These are phyloP conservation scores for Lasiosphaeria hispida DNA, from an alignment of 495 filamentous ascomycete genomes.

Conservation along the genomic window DNA sequence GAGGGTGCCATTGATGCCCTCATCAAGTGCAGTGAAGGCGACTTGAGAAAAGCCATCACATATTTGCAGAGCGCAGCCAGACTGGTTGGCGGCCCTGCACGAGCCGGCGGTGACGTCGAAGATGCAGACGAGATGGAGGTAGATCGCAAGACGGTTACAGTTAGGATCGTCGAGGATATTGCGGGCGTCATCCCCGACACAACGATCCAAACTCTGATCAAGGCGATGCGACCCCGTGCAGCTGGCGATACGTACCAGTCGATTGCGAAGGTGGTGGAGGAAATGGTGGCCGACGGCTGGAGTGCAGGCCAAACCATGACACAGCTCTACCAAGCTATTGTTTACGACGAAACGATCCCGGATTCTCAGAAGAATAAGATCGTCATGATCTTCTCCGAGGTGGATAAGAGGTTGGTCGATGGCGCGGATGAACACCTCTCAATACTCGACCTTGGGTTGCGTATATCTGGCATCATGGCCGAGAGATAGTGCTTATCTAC, in stretches of 20 bases:
- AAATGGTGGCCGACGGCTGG: conserved; percentile 97
- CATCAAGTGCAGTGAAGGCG: conserved; percentile 85
- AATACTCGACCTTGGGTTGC: conserved; percentile 78
- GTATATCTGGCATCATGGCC: conserved; percentile 73
- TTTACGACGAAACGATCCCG: conserved; percentile 79
- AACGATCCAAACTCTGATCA: conserved; percentile 65
- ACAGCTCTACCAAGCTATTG: conserved; percentile 77
- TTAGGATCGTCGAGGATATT: conserved; percentile 85
- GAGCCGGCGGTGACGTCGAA: conserved; percentile 28
- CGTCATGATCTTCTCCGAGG: conserved; percentile 81
- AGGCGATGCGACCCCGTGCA: conserved; percentile 74
- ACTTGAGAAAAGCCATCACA: conserved; percentile 93
- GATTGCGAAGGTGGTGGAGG: conserved; percentile 73
- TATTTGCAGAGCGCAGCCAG: conserved; percentile 89
- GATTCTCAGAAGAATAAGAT: conserved; percentile 90
- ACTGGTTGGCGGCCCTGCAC: conserved; percentile 59
- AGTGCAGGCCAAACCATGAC: conserved; percentile 85
- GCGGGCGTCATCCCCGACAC: conserved; percentile 84
- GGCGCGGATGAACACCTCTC: conserved; percentile 95
- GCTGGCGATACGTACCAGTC: conserved; percentile 65
- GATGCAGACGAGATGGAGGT: conserved; percentile 56
- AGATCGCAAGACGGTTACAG: conserved; percentile 63
- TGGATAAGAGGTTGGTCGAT: conserved; percentile 93
- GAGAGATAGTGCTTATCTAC: conserved; percentile 26
- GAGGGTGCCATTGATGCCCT: conserved; percentile 78